Evolutionary conservation across 352 stramenopile species (phyloP).

Genomic region (Albugo candida): DNA sequence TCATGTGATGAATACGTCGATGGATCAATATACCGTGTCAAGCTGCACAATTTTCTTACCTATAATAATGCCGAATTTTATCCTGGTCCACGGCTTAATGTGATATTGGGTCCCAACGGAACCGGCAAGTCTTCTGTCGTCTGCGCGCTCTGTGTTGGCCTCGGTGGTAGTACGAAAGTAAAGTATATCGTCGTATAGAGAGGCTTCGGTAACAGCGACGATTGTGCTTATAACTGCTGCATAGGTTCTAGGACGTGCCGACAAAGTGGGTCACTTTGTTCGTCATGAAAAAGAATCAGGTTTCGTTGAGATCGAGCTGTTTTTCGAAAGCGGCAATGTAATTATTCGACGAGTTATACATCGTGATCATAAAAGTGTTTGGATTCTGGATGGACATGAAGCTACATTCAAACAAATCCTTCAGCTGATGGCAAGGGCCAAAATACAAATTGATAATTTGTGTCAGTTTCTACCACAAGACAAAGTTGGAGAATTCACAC

Average conservation of each 20-base stretch:
- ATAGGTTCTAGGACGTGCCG: conserved; percentile 84
- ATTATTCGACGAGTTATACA: conserved; percentile 86
- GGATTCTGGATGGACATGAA: conserved; percentile 54
- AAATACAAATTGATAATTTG: conserved; percentile 96
- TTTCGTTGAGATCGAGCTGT: conserved; percentile 89
- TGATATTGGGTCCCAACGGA: conserved; percentile 96
- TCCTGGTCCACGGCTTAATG: conserved; percentile 88
- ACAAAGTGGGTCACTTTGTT: conserved; percentile 85
- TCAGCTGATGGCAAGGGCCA: conserved; percentile 63
- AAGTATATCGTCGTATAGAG: not conserved
- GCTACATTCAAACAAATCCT: conserved; percentile 45
- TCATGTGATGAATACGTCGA: conserved; percentile 62
- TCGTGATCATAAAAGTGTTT: conserved; percentile 70
- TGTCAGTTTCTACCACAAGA: conserved; percentile 98
- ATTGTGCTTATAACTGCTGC: not conserved
- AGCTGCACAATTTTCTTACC: conserved; percentile 89
- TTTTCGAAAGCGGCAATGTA: conserved; percentile 44
- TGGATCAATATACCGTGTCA: conserved; percentile 77
- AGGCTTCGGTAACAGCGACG: not conserved
- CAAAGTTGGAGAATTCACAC: conserved; percentile 83
- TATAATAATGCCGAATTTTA: conserved; percentile 81
- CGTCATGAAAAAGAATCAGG: conserved; percentile 68
- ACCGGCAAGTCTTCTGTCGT: conserved; percentile 90
- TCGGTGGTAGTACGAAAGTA: conserved; percentile 87
- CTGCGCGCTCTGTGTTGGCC: conserved; percentile 92